Conservation (phyloP, 495 filamentous ascomycete species). For the Aspergillus egyptiacus region DNA sequence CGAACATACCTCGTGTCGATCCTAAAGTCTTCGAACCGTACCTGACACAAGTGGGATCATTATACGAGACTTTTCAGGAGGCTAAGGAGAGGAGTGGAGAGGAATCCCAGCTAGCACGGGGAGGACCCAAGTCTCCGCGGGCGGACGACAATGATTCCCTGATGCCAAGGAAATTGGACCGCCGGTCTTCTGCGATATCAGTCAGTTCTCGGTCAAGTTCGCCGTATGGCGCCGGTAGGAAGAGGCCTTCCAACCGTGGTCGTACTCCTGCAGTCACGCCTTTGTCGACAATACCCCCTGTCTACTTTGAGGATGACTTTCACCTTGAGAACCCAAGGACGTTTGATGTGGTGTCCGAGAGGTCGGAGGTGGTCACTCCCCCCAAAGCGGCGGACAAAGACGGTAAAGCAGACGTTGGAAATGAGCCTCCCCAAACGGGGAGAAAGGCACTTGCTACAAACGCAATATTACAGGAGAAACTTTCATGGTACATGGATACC, state of each 20-base stretch:
- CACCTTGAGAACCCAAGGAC: slow-evolving; percentile 93
- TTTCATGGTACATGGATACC: slow-evolving; percentile 99
- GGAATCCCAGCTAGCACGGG: slow-evolving; percentile 31
- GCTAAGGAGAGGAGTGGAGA: slow-evolving; percentile 63
- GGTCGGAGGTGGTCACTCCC: slow-evolving; percentile 82
- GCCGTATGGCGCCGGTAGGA: slow-evolving; percentile 33
- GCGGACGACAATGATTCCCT: slow-evolving; percentile 34
- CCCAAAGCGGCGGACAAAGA: slow-evolving; percentile 50
- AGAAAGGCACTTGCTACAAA: slow-evolving; percentile 92
- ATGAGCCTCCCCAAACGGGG: slow-evolving; percentile 47
- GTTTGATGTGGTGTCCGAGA: slow-evolving; percentile 94
- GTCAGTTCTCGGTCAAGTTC: slow-evolving; percentile 34
- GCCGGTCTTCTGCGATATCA: slow-evolving; percentile 35
- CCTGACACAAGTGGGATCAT: slow-evolving; percentile 68
- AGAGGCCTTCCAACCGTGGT: slow-evolving; percentile 32
- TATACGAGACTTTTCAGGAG: slow-evolving; percentile 78
- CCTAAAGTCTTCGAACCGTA: slow-evolving; percentile 75
- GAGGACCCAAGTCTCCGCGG: slow-evolving; percentile 26
- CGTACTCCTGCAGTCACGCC: slow-evolving; percentile 67
- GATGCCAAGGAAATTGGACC: slow-evolving; percentile 32
- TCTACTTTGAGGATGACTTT: slow-evolving; percentile 95
- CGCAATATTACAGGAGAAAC: slow-evolving; percentile 96
- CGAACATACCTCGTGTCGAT: slow-evolving; percentile 82
- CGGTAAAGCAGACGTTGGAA: slow-evolving; percentile 55
- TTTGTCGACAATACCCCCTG: slow-evolving; percentile 80